Conservation (phyloP, 2,329 filamentous ascomycete species). For the Fusarium compactum region DNA sequence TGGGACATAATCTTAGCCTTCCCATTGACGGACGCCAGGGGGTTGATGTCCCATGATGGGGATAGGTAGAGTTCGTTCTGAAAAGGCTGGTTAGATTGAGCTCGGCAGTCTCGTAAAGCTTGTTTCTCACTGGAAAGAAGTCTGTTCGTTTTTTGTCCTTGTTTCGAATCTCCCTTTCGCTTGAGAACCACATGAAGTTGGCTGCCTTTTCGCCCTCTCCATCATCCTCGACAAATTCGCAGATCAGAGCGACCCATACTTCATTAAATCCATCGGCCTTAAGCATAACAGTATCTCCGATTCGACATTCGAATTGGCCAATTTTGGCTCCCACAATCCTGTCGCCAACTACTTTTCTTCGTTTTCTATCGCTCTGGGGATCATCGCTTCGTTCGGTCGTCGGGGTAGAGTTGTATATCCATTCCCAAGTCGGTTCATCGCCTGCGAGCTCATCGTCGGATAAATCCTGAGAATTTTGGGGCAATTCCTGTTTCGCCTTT, state of each 20-base stretch:
- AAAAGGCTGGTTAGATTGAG: slow-evolving; percentile 6
- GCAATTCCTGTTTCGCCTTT: slow-evolving; percentile 35
- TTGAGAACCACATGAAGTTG: slow-evolving; percentile 96
- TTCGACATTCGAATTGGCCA: slow-evolving; percentile 80
- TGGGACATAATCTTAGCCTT: slow-evolving; percentile 85
- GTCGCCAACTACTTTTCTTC: slow-evolving; percentile 51
- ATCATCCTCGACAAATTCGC: slow-evolving; percentile 81
- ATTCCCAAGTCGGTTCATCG: slow-evolving; percentile 81
- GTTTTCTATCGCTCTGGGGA: slow-evolving; percentile 50
- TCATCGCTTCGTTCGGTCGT: slow-evolving; percentile 51
- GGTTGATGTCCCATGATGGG: slow-evolving; percentile 86
- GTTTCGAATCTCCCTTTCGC: slow-evolving; percentile 88
- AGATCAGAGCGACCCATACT: slow-evolving; percentile 92
- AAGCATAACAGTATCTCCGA: slow-evolving; percentile 87
- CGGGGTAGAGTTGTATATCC: slow-evolving; percentile 69
- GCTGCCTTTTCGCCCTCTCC: slow-evolving; percentile 77
- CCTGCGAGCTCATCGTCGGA: slow-evolving; percentile 88
- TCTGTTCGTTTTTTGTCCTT: slow-evolving; percentile 85
- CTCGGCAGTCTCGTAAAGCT: background rate
- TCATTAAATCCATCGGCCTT: slow-evolving; percentile 89
- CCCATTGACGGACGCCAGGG: slow-evolving; percentile 89
- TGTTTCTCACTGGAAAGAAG: slow-evolving; percentile 70
- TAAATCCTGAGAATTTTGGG: slow-evolving; percentile 63
- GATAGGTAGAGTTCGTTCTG: slow-evolving; percentile 94
- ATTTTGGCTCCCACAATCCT: slow-evolving; percentile 85